phyloP scores from a whole-genome alignment of 2,329 filamentous ascomycete species.

The Eurotiales sp. region DNA sequence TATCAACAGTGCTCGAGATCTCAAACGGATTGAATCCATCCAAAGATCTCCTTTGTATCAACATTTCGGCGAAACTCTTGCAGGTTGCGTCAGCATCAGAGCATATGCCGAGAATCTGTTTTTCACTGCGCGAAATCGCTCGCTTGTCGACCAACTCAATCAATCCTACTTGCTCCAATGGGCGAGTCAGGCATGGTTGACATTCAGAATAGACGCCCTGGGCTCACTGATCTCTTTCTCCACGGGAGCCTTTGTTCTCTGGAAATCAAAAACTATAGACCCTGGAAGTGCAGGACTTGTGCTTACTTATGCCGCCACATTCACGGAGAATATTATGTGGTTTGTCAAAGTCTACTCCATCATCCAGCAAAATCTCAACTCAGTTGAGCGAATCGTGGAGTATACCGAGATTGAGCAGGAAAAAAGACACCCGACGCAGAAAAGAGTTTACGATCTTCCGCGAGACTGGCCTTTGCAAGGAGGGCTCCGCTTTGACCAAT shows the following conservation, averaged over 20 bases:
- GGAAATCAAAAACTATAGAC: background rate
- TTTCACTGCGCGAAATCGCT: background rate
- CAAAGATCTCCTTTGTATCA: conserved; percentile 7
- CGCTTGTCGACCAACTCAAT: conserved; percentile 1
- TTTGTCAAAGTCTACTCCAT: conserved; percentile 2
- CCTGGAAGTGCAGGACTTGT: background rate
- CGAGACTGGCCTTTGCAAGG: background rate
- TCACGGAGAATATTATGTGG: conserved; percentile 5
- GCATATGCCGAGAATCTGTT: background rate
- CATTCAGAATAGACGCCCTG: background rate
- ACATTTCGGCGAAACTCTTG: background rate
- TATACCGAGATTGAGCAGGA: conserved; percentile 2
- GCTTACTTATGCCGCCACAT: conserved; percentile 1
- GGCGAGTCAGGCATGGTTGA: background rate
- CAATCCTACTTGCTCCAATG: conserved; percentile 7
- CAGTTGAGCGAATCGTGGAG: conserved; percentile 1
- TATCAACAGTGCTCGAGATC: conserved; percentile 3
- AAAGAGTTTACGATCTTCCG: conserved; percentile 3
- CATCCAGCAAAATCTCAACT: conserved; percentile 9
- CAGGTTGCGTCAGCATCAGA: background rate
- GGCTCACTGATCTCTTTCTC: conserved; percentile 3
- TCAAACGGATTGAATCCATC: conserved; percentile 3
- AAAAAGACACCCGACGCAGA: background rate
- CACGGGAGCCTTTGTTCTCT: conserved; percentile 4
- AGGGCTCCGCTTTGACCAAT: background rate